Percentiles rank a stretch among this genome's conserved stretches.
phyloP scores from a whole-genome alignment of 345 rosid species.

The Lagerstroemia speciosa region DNA sequence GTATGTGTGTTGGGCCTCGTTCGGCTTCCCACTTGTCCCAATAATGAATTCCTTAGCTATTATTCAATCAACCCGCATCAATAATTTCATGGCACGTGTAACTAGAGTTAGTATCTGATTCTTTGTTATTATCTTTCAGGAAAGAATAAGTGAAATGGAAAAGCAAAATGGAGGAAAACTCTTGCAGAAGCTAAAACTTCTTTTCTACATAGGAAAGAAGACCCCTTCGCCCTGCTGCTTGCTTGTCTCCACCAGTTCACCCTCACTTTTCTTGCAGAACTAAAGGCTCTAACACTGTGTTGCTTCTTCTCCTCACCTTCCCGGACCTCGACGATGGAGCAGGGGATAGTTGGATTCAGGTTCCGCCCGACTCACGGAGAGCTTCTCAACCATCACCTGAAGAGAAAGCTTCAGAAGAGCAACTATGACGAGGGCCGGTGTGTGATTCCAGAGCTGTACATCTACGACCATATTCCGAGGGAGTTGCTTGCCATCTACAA shows the following conservation, averaged over 20 bases:
- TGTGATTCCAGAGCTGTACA: conserved; percentile 2
- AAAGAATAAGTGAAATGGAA: no score
- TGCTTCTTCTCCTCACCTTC: not conserved
- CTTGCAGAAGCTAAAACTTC: not conserved
- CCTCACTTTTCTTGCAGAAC: not conserved
- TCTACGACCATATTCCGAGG: not conserved
- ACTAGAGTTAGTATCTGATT: no score
- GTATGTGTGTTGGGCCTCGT: no score
- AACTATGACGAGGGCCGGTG: not conserved
- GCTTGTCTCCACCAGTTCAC: not conserved
- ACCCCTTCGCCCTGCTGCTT: not conserved
- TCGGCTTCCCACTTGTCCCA: no score
- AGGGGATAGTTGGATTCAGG: conserved; percentile 5
- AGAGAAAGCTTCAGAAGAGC: conserved; percentile 1
- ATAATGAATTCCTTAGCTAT: no score
- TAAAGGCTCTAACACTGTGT: not conserved
- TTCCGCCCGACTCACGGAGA: conserved; percentile 6
- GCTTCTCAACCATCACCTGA: not conserved
- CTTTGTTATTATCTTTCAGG: no score
- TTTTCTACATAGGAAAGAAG: no score
- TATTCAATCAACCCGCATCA: no score
- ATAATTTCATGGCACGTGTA: no score
- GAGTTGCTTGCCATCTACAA: conserved; percentile 1
- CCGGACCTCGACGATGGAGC: not conserved
- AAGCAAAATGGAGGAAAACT: not conserved